Conservation (phyloP, 2,329 filamentous ascomycete species). For the Verticillium nubilum region DNA sequence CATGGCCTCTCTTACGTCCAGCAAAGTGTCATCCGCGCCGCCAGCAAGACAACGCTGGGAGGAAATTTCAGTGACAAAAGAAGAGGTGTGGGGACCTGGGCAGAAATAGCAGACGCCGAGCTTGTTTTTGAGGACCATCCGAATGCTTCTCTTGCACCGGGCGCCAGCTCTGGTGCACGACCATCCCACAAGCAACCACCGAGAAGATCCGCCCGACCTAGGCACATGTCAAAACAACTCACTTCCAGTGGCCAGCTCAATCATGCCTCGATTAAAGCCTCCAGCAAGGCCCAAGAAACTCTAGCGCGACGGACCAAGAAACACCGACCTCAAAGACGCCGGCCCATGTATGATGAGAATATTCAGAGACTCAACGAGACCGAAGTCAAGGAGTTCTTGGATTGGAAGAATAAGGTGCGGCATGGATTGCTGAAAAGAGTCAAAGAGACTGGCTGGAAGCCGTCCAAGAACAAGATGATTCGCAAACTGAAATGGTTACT, state of each 20-base stretch:
- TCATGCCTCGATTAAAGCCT: background rate
- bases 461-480: constrained; percentile 15
- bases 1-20: background rate
- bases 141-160: background rate
- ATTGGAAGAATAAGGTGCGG: constrained; percentile 10
- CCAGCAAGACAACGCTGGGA: background rate
- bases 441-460: constrained; percentile 16
- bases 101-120: background rate
- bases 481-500: constrained; percentile 19
- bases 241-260: background rate
- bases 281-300: background rate
- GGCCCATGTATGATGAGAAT: background rate
- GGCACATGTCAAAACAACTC: background rate
- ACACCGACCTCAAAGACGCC: background rate
- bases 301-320: background rate
- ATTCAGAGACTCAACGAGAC: background rate
- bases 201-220: background rate
- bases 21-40: background rate
- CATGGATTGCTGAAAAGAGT: background rate
- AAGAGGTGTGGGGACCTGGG: background rate
- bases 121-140: background rate
- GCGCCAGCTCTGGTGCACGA: background rate
- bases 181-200: background rate
- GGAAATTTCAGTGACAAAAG: background rate
- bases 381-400: background rate